Conservation (phyloP, 176 grass and related monocot genomes). For the Rhynchospora breviuscula region DNA sequence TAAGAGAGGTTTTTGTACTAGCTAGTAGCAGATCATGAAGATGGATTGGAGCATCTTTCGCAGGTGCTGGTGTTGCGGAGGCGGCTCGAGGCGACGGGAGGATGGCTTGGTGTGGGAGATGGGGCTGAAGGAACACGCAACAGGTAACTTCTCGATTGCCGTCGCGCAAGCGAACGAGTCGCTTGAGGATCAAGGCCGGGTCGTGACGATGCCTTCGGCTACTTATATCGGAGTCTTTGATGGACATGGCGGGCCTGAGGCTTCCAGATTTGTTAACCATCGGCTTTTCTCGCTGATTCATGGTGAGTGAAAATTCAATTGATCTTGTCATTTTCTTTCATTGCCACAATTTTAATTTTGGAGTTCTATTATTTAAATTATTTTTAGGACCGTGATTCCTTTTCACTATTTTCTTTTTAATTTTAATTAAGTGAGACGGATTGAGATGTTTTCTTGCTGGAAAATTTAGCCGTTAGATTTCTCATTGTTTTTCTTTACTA, state of each 20-base stretch:
- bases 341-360: not conserved
- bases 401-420: not conserved
- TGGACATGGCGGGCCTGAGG: slow-evolving; percentile 21
- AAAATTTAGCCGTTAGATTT: not conserved
- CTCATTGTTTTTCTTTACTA: not conserved
- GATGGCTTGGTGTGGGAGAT: slow-evolving; percentile 20
- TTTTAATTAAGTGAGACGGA: not conserved
- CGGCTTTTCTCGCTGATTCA: slow-evolving; percentile 20
- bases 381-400: not conserved
- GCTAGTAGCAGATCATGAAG: not conserved
- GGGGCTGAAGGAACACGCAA: slow-evolving; percentile 20
- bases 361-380: not conserved
- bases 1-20: not conserved
- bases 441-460: not conserved
- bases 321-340: not conserved
- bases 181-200: slow-evolving; percentile 21
- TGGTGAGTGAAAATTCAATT: not conserved
- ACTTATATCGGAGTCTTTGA: slow-evolving; percentile 26
- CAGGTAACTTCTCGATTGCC: slow-evolving; percentile 16
- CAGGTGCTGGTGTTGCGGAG: not conserved
- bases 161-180: slow-evolving; percentile 15
- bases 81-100: not conserved
- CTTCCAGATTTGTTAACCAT: slow-evolving; percentile 19
- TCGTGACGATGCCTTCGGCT: slow-evolving; percentile 9
- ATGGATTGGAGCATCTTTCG: not conserved